Evolutionary conservation across 2,329 filamentous ascomycete genomes (phyloP), one percentile per base, ranked within the genome.

Genomic region (Pseudohalonectria lignicola): DNA sequence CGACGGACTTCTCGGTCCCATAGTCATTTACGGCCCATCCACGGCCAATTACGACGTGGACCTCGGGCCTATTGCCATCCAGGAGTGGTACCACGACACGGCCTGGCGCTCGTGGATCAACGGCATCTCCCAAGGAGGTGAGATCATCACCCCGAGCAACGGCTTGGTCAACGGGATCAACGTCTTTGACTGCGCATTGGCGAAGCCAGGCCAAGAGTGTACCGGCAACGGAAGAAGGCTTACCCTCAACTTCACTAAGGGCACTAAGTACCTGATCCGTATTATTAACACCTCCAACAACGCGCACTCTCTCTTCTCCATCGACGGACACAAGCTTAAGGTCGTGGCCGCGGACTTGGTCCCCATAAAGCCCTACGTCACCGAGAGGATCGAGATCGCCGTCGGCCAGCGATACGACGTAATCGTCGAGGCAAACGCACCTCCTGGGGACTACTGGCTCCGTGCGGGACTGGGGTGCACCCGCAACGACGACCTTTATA

Each of bases 401-500:
- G 78, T 80, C 2, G 81, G 80, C 0, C 82, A 86, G 50, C 69
- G 82, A 12, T 86, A 84, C 48, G 82, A 79, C 48, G 64, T 81
- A 13, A 56, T 86, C 0, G 49, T 86, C 2, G 71, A 72, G 2
- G 66, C 77, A 5, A 77, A 79, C 49, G 40, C 43, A 1, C 18
- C 5, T 13, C 29, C 5, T 5, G 29, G 29, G 13, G 17, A 6
- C 29, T 49, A 32, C 20, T 43, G 26, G 33, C 31, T 41, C 38
- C 41, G 36, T 25, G 59, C 54, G 16, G 30, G 41, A 19, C 30
- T 39, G 15, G 34, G 20, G 28, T 41, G 37, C 39, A 37, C 18
- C 37, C 16, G 36, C n/a, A 36, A 20, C 38, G 15, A 43, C 30
- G 18, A n/a, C 3, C 21, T 11, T 17, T 15, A 19, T n/a, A 13